Conservation (phyloP, 2,329 filamentous ascomycete genomes). For the Chrysosporium queenslandicum region DNA sequence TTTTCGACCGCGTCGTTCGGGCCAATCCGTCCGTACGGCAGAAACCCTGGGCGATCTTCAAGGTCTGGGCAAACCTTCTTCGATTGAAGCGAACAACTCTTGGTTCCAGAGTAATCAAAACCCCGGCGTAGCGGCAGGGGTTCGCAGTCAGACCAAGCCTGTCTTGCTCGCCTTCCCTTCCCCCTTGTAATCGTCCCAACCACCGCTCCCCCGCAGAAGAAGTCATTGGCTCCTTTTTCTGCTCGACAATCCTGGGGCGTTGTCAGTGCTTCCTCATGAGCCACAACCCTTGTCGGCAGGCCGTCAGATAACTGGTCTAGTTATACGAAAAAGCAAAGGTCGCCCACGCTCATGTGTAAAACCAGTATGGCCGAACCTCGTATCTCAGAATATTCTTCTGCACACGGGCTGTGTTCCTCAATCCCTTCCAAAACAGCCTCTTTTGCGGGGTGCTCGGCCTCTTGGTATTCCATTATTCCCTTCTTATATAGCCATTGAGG, state of each 20-base stretch:
- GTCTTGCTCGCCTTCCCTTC: neutral
- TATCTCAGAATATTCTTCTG: conserved; percentile 12
- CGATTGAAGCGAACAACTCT: conserved; percentile 5
- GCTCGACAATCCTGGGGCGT: no score
- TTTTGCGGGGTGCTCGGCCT: neutral
- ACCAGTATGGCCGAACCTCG: conserved; percentile 8
- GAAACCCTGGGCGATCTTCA: neutral
- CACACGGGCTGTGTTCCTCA: conserved; percentile 3
- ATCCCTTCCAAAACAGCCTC: no score
- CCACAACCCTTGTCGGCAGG: neutral
- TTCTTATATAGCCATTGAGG: neutral
- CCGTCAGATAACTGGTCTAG: no score
- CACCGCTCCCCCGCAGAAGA: conserved; percentile 1
- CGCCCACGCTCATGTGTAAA: conserved; percentile 3
- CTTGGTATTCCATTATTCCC: no score
- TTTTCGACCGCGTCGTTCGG: neutral
- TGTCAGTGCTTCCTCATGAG: conserved; percentile 1
- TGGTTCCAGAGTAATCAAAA: conserved; percentile 9
- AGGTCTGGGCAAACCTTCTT: conserved; percentile 7
- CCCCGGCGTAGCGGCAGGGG: neutral
- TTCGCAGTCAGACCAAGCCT: neutral
- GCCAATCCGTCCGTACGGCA: conserved; percentile 3
- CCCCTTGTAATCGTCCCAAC: neutral
- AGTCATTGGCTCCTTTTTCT: neutral
- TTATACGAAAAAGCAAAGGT: conserved; percentile 11